Conservation (phyloP, 2,329 filamentous ascomycete genomes). For the Torrubiella hemipterigena region DNA sequence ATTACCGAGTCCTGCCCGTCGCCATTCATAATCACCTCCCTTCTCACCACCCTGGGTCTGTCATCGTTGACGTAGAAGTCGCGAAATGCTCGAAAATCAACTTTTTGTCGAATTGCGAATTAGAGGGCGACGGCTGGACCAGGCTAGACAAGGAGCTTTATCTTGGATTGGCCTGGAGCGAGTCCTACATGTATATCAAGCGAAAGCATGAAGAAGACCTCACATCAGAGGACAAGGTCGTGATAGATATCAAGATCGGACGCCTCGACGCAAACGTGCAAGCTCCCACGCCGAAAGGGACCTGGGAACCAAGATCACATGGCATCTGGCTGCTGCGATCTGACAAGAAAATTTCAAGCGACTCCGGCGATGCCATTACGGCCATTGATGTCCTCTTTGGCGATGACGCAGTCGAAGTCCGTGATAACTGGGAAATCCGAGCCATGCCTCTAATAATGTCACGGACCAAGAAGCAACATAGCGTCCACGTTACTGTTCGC, state of each 20-base stretch:
- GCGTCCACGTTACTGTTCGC: conserved; percentile 66
- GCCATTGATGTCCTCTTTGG: conserved; percentile 81
- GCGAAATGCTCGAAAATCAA: conserved; percentile 66
- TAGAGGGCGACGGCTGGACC: conserved; percentile 63
- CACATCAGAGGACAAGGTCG: conserved; percentile 58
- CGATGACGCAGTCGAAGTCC: conserved; percentile 80
- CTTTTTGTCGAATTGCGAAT: conserved; percentile 60
- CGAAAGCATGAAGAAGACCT: conserved; percentile 81
- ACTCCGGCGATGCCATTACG: conserved; percentile 64
- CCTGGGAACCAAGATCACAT: conserved; percentile 66
- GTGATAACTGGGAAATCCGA: conserved; percentile 71
- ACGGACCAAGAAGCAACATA: conserved; percentile 45
- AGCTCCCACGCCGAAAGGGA: no score
- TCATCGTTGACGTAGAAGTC: conserved; percentile 78
- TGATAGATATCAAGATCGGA: conserved; percentile 67
- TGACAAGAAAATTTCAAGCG: conserved; percentile 58
- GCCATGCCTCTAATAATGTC: conserved; percentile 64
- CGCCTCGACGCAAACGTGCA: no score
- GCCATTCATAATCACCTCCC: conserved; percentile 81
- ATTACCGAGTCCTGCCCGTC: conserved; percentile 75
- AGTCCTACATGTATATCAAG: conserved; percentile 71
- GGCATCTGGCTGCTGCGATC: conserved; percentile 78
- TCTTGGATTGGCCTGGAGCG: conserved; percentile 61
- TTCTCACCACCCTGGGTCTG: conserved; percentile 68
- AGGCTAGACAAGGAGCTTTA: conserved; percentile 85